Base-by-base conservation (phyloP, 345 rosid genomes). In the Physaria fendleri region DNA sequence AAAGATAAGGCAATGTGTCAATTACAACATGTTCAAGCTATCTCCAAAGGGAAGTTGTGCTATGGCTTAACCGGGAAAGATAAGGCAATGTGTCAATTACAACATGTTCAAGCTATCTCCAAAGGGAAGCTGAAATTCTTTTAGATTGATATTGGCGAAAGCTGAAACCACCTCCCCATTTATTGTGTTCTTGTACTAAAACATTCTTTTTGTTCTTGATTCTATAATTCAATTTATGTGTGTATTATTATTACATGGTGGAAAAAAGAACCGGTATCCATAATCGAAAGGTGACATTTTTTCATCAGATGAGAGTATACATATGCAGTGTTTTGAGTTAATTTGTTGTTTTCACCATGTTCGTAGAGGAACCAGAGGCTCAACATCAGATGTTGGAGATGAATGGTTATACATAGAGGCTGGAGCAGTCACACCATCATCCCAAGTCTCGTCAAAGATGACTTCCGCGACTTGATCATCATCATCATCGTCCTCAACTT, bases 81-180 rank as follows among this genome's bases (percentile, higher is more conserved):
- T n/a, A 85, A 62, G 63, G 91, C 82, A 14, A 46, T 77, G 13
- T 93, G 99, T 75, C 81, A 65, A 20, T 34, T 85, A 38, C 54
- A 78, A 59, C 74, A 58, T 54, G 57, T 85, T 77, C 11, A 85
- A 69, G 74, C 80, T 50, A 20, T 74, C 16, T 67, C 78, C 21
- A 74, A 81, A 52, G 82, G 93, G 34, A 85, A 85, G 61, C 69
- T 85, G 6, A 82, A 82, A 73, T 71, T 85, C 55, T 20, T 76
- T 42, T 81, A 74, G 63, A 51, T n/a, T 32, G 32, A 13, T 10
- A 9, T 14, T 21, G 11, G 20, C 33, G 2, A 50, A 22, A 28
- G 24, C 46, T 62, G 22, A 38, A 55, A 13, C 43, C n/a, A n/a
- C n/a, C n/a, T n/a, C 55, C 56, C 56, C 51, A 41, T 39, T 39